phyloP scores from a whole-genome alignment of 805 yeast genomes.

The Nakazawaea ernobii region DNA sequence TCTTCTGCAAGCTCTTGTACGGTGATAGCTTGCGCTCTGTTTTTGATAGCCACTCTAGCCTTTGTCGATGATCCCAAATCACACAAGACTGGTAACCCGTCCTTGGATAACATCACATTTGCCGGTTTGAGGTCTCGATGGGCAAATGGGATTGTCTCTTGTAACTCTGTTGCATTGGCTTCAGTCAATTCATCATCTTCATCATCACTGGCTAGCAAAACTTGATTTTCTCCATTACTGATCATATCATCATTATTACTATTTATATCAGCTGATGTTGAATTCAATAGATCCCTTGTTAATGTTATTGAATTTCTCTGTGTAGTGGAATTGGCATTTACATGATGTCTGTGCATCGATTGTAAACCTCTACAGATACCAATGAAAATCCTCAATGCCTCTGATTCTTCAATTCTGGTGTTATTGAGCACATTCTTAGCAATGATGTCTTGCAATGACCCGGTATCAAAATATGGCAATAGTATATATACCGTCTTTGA shows the following conservation, averaged over 20 bases:
- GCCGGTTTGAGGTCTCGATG: conserved; percentile 90
- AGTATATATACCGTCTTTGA: conserved; percentile 72
- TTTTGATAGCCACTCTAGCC: conserved; percentile 49
- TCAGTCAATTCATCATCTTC: conserved; percentile 23
- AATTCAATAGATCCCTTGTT: conserved; percentile 11
- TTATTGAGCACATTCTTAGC: conserved; percentile 56
- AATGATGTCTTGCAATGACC: conserved; percentile 79
- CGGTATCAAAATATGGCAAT: conserved; percentile 69
- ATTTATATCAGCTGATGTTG: conserved; percentile 3
- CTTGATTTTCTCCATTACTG: conserved; percentile 12
- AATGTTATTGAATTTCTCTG: conserved; percentile 12
- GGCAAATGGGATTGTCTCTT: conserved; percentile 63
- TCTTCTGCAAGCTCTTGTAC: conserved; percentile 79
- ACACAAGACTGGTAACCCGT: conserved; percentile 71
- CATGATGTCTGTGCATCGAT: conserved; percentile 63
- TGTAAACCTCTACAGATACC: conserved; percentile 74
- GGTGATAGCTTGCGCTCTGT: conserved; percentile 66
- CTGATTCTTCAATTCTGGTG: conserved; percentile 50
- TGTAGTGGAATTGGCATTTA: conserved; percentile 16
- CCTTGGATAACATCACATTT: conserved; percentile 72
- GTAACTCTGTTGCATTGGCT: conserved; percentile 39
- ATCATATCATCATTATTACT: conserved; percentile 4
- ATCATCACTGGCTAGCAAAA: conserved; percentile 17
- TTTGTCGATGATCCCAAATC: conserved; percentile 78
- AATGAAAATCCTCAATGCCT: conserved; percentile 53